Conservation (phyloP, 2,329 filamentous ascomycete genomes). For the Penicillium sp. region DNA sequence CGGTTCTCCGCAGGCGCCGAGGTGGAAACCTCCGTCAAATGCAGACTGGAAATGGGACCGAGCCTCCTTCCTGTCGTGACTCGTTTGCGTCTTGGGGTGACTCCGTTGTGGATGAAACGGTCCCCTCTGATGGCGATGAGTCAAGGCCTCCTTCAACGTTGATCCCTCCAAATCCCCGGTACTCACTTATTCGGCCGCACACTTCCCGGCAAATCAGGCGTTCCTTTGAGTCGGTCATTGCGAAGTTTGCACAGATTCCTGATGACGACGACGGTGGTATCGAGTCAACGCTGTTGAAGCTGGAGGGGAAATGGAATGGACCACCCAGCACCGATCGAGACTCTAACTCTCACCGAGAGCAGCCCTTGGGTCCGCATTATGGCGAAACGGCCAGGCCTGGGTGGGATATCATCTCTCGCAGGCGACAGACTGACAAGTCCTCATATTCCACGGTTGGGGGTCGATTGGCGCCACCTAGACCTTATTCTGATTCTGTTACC, state of each 20-base stretch:
- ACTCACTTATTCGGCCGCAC: conserved; percentile 48
- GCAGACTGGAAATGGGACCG: conserved; percentile 62
- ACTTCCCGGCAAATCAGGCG: conserved; percentile 57
- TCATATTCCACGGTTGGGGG: conserved; percentile 26
- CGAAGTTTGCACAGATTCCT: conserved; percentile 81
- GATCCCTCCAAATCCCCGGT: conserved; percentile 33
- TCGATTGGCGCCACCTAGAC: conserved; percentile 29
- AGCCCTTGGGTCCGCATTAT: neutral
- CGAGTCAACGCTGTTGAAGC: conserved; percentile 85
- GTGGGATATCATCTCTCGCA: conserved; percentile 17
- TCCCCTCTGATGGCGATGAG: conserved; percentile 10
- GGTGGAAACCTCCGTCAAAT: conserved; percentile 72
- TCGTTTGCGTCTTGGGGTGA: conserved; percentile 37
- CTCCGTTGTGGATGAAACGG: conserved; percentile 22
- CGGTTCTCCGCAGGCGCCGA: conserved; percentile 67
- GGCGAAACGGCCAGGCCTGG: conserved; percentile 8
- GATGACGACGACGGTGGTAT: conserved; percentile 87
- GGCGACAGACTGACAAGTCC: conserved; percentile 25
- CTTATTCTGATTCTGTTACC: conserved; percentile 46
- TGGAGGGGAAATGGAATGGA: conserved; percentile 78
- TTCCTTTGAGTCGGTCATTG: conserved; percentile 86
- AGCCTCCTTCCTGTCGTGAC: conserved; percentile 38
- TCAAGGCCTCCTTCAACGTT: conserved; percentile 27
- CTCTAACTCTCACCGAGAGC: conserved; percentile 1
- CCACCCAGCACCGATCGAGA: conserved; percentile 19